phyloP scores from a whole-genome alignment of 805 yeast genomes.

The Peterozyma xylosa region DNA sequence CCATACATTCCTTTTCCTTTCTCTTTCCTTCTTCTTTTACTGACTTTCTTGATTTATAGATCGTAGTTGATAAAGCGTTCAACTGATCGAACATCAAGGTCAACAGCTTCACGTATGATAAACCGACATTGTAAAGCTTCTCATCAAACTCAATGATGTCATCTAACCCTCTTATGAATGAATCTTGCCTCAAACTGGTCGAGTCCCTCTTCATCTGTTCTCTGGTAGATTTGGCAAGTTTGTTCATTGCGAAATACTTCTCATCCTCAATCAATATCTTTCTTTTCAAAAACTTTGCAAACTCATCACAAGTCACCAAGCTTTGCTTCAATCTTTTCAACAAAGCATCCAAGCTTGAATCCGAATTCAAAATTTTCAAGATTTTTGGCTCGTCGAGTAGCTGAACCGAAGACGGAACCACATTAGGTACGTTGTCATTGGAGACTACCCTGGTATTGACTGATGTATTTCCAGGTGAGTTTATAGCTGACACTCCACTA shows the following conservation, averaged over 20 bases:
- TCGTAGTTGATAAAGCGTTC: constrained; percentile 57
- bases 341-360: constrained; percentile 68
- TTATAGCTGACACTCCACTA: too few species aligned
- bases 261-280: constrained; percentile 75
- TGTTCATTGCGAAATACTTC: constrained; percentile 65
- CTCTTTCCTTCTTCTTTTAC: constrained; percentile 77
- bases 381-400: constrained; percentile 46
- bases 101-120: constrained; percentile 70
- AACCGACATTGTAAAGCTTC: constrained; percentile 57
- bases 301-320: constrained; percentile 77
- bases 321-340: constrained; percentile 72
- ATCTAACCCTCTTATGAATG: constrained; percentile 61
- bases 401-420: constrained; percentile 15
- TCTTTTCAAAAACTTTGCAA: constrained; percentile 68
- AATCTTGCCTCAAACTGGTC: constrained; percentile 44
- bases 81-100: constrained; percentile 84
- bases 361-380: constrained; percentile 50
- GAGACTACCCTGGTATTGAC: too few species aligned
- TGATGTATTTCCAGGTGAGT: too few species aligned
- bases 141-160: constrained; percentile 74
- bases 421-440: too few species aligned
- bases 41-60: constrained; percentile 65
- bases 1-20: constrained; percentile 78
- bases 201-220: constrained; percentile 37
- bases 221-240: constrained; percentile 54